Percentiles rank a stretch among this genome's conserved stretches.
Evolutionary conservation across 208 protist species (phyloP).

Genomic region (Perkinsela sp.): DNA sequence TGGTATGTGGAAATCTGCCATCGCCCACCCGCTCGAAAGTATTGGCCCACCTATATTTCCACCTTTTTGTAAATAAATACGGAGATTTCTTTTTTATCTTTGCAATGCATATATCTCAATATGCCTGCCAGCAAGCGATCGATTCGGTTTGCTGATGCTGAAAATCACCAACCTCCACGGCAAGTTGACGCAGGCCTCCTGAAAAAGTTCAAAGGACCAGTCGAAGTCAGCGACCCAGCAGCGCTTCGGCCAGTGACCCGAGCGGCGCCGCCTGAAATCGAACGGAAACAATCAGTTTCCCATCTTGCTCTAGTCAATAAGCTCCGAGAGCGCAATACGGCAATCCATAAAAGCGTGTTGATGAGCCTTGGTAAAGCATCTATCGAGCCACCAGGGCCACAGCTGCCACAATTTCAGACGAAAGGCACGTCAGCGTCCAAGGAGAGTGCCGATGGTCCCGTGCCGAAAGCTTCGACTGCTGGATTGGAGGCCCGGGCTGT

Average conservation of each 20-base stretch:
- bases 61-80: too few species aligned
- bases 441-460: too few species aligned
- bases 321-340: background rate
- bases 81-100: background rate
- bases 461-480: too few species aligned
- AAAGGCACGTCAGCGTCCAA: background rate
- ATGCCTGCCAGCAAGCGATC: background rate
- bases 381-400: background rate
- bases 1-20: too few species aligned
- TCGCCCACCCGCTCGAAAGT: too few species aligned
- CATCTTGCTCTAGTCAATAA: background rate
- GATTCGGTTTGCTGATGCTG: background rate
- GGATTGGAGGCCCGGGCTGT: too few species aligned
- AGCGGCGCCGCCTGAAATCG: background rate
- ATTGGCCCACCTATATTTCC: too few species aligned
- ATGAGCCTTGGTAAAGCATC: background rate
- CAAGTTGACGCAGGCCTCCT: background rate
- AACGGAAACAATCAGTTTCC: background rate
- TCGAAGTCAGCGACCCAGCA: background rate
- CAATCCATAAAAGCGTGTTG: background rate
- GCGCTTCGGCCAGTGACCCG: background rate
- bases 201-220: background rate
- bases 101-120: background rate
- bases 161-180: background rate
- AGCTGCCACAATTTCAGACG: background rate